Evolutionary conservation across 1,284 basidiomycete genomes (phyloP), one percentile per base, ranked within the genome.

Genomic region (Austroboletus sp.): DNA sequence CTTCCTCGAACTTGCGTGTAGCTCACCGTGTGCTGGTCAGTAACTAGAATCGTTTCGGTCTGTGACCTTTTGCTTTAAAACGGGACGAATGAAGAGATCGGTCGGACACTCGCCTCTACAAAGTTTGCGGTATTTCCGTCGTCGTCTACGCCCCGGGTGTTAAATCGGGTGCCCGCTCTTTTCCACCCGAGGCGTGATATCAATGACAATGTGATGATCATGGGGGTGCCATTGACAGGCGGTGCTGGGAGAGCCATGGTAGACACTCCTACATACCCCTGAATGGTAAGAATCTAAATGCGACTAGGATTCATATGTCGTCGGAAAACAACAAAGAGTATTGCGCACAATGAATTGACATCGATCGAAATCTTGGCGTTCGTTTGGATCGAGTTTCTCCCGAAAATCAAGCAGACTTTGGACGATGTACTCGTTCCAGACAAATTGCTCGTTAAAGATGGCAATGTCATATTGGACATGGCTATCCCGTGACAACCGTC

Each of bases 61-160:
- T 94, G 49, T 32, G 36, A 50, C 50, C 38, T 21, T 45, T 37
- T 47, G 36, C 29, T 54, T 34, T 34, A 45, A 36, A n/a, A 51
- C 36, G 38, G 31, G 2, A 3, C 7, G 13, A 47, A 16, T 16
- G 30, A 25, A 50, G 4, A 40, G 19, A 46, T 34, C 17, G 26
- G 46, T 48, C 32, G 30, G 49, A 52, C 46, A 62, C 72, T 46
- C 57, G 82, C 89, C 78, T 97, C 95, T 29, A 96, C 96, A 67
- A 97, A 98, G 63, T 98, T 98, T 40, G 96, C 96, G 15, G 89
- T 89, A 62, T 96, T 87, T 32, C 96, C 95, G 57, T 97, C 92
- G 63, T 99, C 96, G 62, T 98, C 96, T 17, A 99, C 88, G 0
- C 96, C 96, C 48, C 96, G 80, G 3, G 94, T 95, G 61, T 97